phyloP scores from a whole-genome alignment of 805 yeast genomes.

The Grigorovia yakushimaensis region DNA sequence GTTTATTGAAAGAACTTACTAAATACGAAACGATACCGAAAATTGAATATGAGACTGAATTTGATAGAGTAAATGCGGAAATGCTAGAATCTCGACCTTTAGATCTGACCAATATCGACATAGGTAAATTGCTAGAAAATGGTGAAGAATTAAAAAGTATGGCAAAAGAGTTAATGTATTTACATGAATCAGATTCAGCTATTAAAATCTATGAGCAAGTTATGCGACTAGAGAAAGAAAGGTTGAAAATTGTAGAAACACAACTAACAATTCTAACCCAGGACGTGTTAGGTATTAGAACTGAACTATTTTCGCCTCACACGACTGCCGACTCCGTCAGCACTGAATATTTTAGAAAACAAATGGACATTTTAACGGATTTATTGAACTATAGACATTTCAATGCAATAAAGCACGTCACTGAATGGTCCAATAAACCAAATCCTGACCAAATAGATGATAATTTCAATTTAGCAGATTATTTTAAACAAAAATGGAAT shows the following conservation, averaged over 20 bases:
- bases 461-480: constrained; percentile 19
- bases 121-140: not conserved
- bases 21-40: constrained; percentile 24
- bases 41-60: constrained; percentile 3
- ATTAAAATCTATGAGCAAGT: constrained; percentile 5
- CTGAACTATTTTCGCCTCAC: constrained; percentile 8
- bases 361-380: constrained; percentile 19
- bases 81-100: not conserved
- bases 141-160: constrained; percentile 8
- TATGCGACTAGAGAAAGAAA: constrained; percentile 9
- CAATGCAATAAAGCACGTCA: constrained; percentile 11
- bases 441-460: constrained; percentile 5
- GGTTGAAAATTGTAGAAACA: constrained; percentile 14
- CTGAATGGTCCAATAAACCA: not conserved
- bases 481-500: constrained; percentile 23
- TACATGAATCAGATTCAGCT: constrained; percentile 8
- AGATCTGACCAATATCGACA: not conserved
- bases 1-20: constrained; percentile 32
- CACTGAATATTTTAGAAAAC: constrained; percentile 13
- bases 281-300: constrained; percentile 9
- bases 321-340: constrained; percentile 6
- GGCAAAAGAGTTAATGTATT: constrained; percentile 3
- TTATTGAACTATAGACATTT: constrained; percentile 16
- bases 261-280: constrained; percentile 9
- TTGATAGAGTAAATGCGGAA: not conserved